Percentiles rank a stretch among this genome's conserved stretches.
phyloP scores from a whole-genome alignment of 345 rosid genomes.

The Citrus cavaleriei region DNA sequence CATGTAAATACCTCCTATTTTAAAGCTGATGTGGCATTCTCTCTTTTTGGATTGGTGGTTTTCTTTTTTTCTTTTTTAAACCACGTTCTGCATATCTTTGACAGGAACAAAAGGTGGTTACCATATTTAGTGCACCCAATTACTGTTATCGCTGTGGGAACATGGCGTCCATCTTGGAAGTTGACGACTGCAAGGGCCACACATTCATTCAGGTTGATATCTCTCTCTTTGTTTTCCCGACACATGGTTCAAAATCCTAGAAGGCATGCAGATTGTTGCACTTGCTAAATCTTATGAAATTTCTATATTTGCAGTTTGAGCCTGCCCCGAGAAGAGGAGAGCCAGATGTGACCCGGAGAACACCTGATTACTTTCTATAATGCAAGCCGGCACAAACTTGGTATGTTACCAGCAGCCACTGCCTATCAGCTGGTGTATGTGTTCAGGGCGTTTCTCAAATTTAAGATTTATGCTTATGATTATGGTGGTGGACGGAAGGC shows the following conservation, averaged over 20 bases:
- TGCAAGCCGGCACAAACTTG: constrained; percentile 4
- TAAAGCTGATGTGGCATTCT: not conserved
- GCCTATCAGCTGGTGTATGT: constrained; percentile 5
- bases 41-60: not conserved
- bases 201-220: constrained; percentile 84
- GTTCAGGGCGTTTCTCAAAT: constrained; percentile 16
- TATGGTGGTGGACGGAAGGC: constrained; percentile 9
- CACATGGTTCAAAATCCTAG: not conserved
- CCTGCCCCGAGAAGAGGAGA: constrained; percentile 99
- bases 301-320: constrained; percentile 65
- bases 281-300: not conserved
- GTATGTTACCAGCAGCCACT: constrained; percentile 6
- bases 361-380: constrained; percentile 92
- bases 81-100: constrained; percentile 8
- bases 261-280: not conserved
- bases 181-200: constrained; percentile 91
- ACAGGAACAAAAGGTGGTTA: constrained; percentile 97
- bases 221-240: not conserved
- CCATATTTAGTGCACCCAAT: constrained; percentile 95
- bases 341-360: constrained; percentile 93
- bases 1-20: constrained; percentile 51
- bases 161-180: constrained; percentile 94
- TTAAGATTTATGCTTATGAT: constrained; percentile 9
- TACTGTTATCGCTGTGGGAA: constrained; percentile 98
- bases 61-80: not conserved